These are phyloP conservation scores for Berberis vulgaris DNA, from an alignment of 164 flowering plant species.

Conservation along the genomic window DNA sequence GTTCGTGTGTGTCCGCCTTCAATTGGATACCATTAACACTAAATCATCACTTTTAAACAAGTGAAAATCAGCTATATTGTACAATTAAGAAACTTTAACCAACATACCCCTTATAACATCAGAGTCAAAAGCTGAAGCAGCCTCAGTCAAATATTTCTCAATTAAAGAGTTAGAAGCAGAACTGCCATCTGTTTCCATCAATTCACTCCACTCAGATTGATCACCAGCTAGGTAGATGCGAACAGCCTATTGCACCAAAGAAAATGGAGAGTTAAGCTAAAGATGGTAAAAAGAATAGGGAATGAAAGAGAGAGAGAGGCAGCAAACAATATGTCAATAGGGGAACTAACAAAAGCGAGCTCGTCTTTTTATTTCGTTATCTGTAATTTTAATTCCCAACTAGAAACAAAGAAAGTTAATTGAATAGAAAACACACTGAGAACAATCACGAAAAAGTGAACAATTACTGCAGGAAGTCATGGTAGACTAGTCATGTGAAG, in stretches of 20 bases:
- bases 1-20: neutral
- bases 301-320: neutral
- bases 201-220: slow-evolving; percentile 30
- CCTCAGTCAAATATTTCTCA: slow-evolving; percentile 47
- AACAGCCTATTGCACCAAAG: slow-evolving; percentile 41
- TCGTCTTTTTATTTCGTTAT: neutral
- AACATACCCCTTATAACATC: slow-evolving; percentile 41
- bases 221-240: slow-evolving; percentile 42
- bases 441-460: no score
- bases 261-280: neutral
- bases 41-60: neutral
- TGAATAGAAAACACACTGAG: no score
- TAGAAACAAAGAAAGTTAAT: neutral
- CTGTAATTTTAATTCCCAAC: neutral
- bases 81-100: slow-evolving; percentile 1
- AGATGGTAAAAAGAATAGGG: neutral
- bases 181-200: slow-evolving; percentile 38
- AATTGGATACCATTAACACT: neutral
- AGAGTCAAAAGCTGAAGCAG: slow-evolving; percentile 33
- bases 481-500: no score
- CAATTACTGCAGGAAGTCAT: no score
- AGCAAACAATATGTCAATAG: neutral
- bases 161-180: slow-evolving; percentile 30
- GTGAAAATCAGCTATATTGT: neutral
- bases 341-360: neutral